Percentiles rank a stretch among this genome's conserved stretches.
phyloP scores from a whole-genome alignment of 2,329 filamentous ascomycete species.

The Acephala macrosclerotiorum region DNA sequence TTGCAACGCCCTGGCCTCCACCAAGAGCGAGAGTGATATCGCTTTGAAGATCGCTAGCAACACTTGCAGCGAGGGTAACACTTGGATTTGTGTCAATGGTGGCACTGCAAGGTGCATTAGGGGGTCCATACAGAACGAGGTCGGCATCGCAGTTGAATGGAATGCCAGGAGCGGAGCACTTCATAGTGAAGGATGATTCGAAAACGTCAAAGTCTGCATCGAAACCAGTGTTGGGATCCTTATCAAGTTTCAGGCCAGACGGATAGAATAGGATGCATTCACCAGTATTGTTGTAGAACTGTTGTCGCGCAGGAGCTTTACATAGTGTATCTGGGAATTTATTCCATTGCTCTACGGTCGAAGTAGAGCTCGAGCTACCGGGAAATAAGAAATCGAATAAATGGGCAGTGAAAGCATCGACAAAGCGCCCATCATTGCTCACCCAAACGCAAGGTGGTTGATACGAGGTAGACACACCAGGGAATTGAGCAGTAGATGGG shows the following conservation, averaged over 20 bases:
- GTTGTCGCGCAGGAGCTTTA: neutral
- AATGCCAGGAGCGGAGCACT: neutral
- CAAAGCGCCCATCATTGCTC: constrained; percentile 6
- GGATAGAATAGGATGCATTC: neutral
- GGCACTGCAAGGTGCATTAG: neutral
- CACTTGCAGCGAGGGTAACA: neutral
- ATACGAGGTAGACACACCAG: neutral
- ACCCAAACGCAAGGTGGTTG: constrained; percentile 2
- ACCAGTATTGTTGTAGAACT: neutral
- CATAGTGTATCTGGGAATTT: neutral
- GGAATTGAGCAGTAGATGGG: neutral
- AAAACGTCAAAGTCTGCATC: neutral
- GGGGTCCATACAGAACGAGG: no score
- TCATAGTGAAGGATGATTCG: neutral
- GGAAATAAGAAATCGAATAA: neutral
- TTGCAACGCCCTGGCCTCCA: no score
- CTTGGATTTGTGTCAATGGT: neutral
- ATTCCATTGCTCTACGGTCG: neutral
- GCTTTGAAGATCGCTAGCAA: neutral
- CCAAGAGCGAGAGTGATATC: neutral
- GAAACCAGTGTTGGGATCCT: neutral
- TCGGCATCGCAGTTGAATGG: neutral
- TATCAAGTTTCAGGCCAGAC: neutral
- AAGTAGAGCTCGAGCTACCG: neutral
- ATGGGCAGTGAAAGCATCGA: neutral